Conservation (phyloP, 345 rosid genomes). For the Linum trigynum region DNA sequence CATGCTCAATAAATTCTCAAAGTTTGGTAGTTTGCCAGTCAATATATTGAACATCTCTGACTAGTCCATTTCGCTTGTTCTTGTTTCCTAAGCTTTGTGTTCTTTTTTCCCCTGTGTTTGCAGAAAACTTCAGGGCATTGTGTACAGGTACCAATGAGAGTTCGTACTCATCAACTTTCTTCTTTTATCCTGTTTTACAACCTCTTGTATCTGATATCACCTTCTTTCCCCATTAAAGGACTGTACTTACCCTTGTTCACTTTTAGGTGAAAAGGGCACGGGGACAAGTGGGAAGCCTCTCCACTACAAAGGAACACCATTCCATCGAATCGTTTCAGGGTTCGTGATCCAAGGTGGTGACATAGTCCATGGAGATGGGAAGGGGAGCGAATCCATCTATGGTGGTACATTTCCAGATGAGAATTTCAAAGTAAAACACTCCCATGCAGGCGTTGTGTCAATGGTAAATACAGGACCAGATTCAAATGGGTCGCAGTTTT, state of each 20-base stretch:
- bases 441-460: constrained; percentile 81
- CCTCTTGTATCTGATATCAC: background rate
- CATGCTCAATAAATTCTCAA: no score
- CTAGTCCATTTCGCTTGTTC: background rate
- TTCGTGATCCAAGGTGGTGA: constrained; percentile 96
- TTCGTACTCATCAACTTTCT: background rate
- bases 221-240: background rate
- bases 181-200: background rate
- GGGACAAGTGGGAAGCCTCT: constrained; percentile 50
- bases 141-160: constrained; percentile 64
- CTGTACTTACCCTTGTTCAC: background rate
- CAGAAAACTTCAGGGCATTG: constrained; percentile 96
- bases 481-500: constrained; percentile 95
- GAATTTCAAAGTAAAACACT: constrained; percentile 74
- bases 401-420: constrained; percentile 85
- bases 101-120: constrained; percentile 14
- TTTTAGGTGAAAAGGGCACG: constrained; percentile 64
- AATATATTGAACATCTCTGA: no score
- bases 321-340: constrained; percentile 93
- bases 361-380: constrained; percentile 62
- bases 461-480: constrained; percentile 92
- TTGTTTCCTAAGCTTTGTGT: background rate
- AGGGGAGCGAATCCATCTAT: constrained; percentile 67
- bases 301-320: constrained; percentile 68
- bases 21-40: no score